Evolutionary conservation across 805 yeast genomes (phyloP).

Genomic region (Kodamaea nitidulidarum): DNA sequence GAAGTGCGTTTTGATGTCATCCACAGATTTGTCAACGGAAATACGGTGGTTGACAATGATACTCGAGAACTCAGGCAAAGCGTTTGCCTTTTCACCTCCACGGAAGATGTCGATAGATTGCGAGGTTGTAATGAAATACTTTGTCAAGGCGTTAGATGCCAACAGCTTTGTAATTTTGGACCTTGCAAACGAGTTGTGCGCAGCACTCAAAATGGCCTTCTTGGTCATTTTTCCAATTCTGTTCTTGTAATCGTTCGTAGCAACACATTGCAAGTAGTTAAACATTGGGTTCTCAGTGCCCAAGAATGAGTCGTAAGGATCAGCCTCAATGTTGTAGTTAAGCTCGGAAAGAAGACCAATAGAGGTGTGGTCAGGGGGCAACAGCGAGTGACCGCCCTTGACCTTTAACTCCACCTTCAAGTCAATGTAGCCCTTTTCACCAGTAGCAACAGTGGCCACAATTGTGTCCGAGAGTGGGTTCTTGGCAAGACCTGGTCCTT

Average conservation of each 20-base stretch:
- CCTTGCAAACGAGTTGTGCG: constrained; percentile 33
- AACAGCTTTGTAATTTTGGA: constrained; percentile 19
- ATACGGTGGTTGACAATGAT: constrained; percentile 34
- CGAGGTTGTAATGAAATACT: constrained; percentile 29
- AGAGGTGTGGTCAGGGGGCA: constrained; percentile 79
- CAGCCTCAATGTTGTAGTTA: constrained; percentile 50
- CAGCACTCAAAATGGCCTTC: constrained; percentile 34
- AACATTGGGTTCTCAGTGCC: constrained; percentile 57
- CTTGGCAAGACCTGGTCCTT: constrained; percentile 42
- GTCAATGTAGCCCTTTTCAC: constrained; percentile 49
- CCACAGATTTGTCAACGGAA: constrained; percentile 24
- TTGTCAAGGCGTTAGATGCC: constrained; percentile 17
- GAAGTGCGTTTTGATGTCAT: constrained; percentile 21
- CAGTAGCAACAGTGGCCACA: constrained; percentile 46
- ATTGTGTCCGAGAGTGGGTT: constrained; percentile 46
- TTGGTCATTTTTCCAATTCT: constrained; percentile 19
- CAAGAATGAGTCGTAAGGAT: constrained; percentile 48
- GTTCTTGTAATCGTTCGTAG: constrained; percentile 40
- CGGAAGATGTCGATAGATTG: constrained; percentile 31
- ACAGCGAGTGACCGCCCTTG: constrained; percentile 76
- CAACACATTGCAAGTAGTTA: constrained; percentile 57
- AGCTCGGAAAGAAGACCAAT: constrained; percentile 70
- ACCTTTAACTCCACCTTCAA: constrained; percentile 46
- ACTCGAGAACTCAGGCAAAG: constrained; percentile 33
- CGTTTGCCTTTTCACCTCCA: constrained; percentile 40